Base-by-base conservation (phyloP, 2,329 filamentous ascomycete species). In the Trichoderma atrobrunneum region DNA sequence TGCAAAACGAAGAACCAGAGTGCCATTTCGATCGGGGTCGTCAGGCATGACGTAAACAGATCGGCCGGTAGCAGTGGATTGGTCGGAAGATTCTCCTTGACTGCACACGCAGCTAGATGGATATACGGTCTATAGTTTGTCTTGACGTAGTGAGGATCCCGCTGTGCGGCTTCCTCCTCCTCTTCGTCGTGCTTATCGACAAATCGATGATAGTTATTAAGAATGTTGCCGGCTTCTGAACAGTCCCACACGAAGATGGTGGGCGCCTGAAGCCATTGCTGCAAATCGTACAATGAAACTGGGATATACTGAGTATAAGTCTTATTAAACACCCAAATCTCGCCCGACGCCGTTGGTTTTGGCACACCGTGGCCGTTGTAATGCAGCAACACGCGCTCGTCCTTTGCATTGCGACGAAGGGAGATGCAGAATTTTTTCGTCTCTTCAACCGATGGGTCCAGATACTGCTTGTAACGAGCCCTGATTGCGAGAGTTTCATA, bases 251-350 rank as follows among this genome's bases (percentile, higher is more conserved):
- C 96, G 79, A 97, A 99, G 57, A 99, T 91, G 73, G 95, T 97
- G 0, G 96, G 96, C 0, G 95, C 95, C 74, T 95, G 94, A 8
- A 99, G 89, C 96, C 96, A 99, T 72, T 93, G 92, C 81, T 98
- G 95, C 59, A 99, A 84, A 79, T 99, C 96, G 78, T 97, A 98
- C 10, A 99, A 85, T 1, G 95, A 97, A 57, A 99, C 93, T 0
- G 96, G 96, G 56, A 99, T 99, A 80, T 99, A 99, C 82, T 99
- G 96, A 0, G 96, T 99, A 80, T 98, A 99, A 76, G 94, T 98
- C 77, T 96, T 95, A 82, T 99, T 99, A 82, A 99, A 99, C 6
- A 98, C 97, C 96, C 96, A 99, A 24, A 99, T 97, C 81, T 99
- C 96, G 16, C 96, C 96, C 5, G 95, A 98, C 3, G 93, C 90